Base-by-base conservation (phyloP, 106 monocot species). In the Allium cepa region DNA sequence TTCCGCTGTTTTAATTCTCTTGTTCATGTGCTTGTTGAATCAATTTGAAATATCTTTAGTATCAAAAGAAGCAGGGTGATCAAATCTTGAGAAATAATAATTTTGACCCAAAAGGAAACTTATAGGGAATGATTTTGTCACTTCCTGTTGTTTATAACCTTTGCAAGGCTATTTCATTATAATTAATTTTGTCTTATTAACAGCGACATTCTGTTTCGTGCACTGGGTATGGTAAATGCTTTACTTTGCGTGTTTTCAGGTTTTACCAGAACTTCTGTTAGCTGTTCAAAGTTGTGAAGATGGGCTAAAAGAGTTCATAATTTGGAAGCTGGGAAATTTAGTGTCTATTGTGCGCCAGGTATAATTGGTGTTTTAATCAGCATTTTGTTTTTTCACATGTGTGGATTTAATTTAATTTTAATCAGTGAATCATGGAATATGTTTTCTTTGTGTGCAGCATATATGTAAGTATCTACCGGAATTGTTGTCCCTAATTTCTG, bases 301-400 rank as follows among this genome's bases (percentile, higher is more conserved):
- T 85, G 93, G 89, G 13, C 71, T 99, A 59, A 99, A 99, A 72
- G 99, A 99, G 71, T 99, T 81, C 69, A 99, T 93, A 53, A 85
- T 76, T 58, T 99, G 99, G 99, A 99, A 99, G 72, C 90, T 99
- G 56, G 99, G 99, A 49, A 99, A 92, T 4, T 75, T 99, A 50
- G 90, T 93, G 47, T 99, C 99, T 75, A 99, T 99, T 79, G 93
- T 93, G 17, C 87, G 99, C 52, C 99, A 99, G 99, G 99, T 99
- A 59, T 49, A 60, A 27, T 53, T 67, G 17, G 17, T 66, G 45
- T 57, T 70, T 53, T 22, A 53, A 53, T 10, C 72, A 12, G 14
- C 53, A 59, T 57, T 56, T 15, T 26, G n/a, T 7, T 49, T 46
- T 47, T 28, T 11, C 58, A 67, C 10, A 4, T 64, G 17, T n/a